Percentiles rank a stretch among this genome's conserved stretches.
These are phyloP conservation scores for Talaromyces atroroseus DNA, from an alignment of 2,329 filamentous ascomycete genomes.

Conservation along the genomic window DNA sequence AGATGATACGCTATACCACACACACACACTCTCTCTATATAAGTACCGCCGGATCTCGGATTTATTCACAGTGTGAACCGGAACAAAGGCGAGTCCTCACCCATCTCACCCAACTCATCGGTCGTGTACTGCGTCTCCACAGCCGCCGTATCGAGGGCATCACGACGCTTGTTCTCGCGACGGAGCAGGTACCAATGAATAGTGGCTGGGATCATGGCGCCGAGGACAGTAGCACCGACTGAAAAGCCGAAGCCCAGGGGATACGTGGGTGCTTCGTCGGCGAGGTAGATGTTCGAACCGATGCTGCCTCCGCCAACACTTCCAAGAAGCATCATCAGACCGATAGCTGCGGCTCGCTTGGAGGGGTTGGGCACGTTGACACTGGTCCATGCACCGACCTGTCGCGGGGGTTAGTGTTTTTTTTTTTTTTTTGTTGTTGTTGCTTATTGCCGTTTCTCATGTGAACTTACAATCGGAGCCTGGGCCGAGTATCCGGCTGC, in stretches of 20 bases:
- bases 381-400: constrained; percentile 3
- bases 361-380: constrained; percentile 1
- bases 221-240: constrained; percentile 26
- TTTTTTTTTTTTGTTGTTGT: too few relatives aligned
- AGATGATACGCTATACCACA: too few relatives aligned
- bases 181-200: constrained; percentile 18
- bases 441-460: too few relatives aligned
- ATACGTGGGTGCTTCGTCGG: constrained; percentile 59
- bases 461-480: not conserved
- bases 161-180: constrained; percentile 19
- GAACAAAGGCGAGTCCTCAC: constrained; percentile 40
- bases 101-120: constrained; percentile 36
- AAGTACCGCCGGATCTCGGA: too few relatives aligned
- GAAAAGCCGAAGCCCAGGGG: constrained; percentile 68
- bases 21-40: too few relatives aligned
- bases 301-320: constrained; percentile 63
- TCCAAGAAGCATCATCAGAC: constrained; percentile 32
- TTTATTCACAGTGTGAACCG: not conserved
- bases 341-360: constrained; percentile 1
- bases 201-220: not conserved
- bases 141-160: constrained; percentile 26
- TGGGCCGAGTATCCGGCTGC: not conserved
- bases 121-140: constrained; percentile 29
- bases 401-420: too few relatives aligned
- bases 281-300: constrained; percentile 60